Evolutionary conservation across 495 filamentous ascomycete species (phyloP), one percentile per base, ranked within the genome.

Genomic region (Trichocladium antarcticum): DNA sequence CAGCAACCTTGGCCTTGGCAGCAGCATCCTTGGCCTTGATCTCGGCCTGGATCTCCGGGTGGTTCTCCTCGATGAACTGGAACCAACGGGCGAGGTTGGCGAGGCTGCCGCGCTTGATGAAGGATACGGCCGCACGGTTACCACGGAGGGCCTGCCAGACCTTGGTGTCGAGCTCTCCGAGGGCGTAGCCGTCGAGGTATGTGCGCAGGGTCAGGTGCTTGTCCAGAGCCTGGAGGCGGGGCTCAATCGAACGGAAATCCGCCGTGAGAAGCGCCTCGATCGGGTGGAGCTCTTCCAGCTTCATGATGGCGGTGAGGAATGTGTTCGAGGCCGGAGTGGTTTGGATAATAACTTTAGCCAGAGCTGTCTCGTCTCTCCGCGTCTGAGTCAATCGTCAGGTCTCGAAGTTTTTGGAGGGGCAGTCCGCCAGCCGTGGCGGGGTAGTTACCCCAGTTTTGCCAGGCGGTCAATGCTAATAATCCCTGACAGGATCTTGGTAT

Each of bases 1-100:
- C 82, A 22, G 76, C 74, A 57, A 82, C 82, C 72, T 84, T 87
- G 35, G 79, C 78, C 53, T 74, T 84, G 45, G 85, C 73, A 27
- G 69, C 70, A 36, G 82, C 78, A 39, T 85, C 73, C 55, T 71
- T 72, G 12, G 71, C 71, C 61, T 74, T 75, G 57, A 76, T 61
- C 49, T 74, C 73, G 48, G 64, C 62, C 56, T 77, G 74, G 47
- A 77, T 76, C 62, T 78, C 85, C 6, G 84, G 83, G 61, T 87
- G 84, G 31, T 76, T 74, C 63, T 87, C 80, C 60, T 94, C 86
- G 58, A 98, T 67, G 65, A 84, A 95, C 46, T 70, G 75, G 67
- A 90, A 96, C 92, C 90, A 98, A 51, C 92, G 77, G 42, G 76
- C 78, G 20, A 97, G 65, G 66, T 94, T 95, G 46, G 76, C 72